A percentile compares a stretch with the other conserved stretches of the same genome.
Conservation (phyloP, 768 basidiomycete genomes). For the Lactifluus hygrophoroides region DNA sequence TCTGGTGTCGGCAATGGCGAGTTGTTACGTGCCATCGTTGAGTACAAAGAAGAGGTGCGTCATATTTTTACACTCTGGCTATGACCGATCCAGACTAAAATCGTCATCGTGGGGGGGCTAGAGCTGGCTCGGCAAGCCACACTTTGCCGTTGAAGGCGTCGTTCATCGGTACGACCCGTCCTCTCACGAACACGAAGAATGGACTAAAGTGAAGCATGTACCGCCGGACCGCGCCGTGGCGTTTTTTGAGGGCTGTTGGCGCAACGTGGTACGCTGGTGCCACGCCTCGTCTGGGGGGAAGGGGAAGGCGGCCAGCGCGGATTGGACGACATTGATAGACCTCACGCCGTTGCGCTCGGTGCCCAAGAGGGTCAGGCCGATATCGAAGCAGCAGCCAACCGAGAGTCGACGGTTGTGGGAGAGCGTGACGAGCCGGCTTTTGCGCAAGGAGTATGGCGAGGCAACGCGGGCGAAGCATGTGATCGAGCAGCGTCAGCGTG, state of each 20-base stretch:
- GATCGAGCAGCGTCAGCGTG: constrained; percentile 92
- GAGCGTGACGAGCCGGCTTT: constrained; percentile 60
- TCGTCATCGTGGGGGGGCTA: constrained; percentile 21
- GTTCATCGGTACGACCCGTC: constrained; percentile 73
- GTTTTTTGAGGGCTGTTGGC: constrained; percentile 84
- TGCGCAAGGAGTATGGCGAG: constrained; percentile 81
- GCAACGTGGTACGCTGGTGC: constrained; percentile 73
- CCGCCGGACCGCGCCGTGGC: constrained; percentile 71
- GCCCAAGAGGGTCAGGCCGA: constrained; percentile 78
- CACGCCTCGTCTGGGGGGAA: constrained; percentile 27
- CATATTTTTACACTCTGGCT: not conserved
- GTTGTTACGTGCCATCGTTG: constrained; percentile 72
- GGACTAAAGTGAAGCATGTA: constrained; percentile 87
- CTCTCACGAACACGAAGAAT: constrained; percentile 52
- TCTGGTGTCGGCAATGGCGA: constrained; percentile 35
- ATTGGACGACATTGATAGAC: constrained; percentile 67
- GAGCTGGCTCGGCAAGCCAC: constrained; percentile 88
- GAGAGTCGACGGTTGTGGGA: constrained; percentile 91
- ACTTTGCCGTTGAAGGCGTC: constrained; percentile 81
- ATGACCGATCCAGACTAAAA: not conserved
- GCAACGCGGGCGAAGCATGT: constrained; percentile 86
- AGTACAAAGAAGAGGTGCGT: constrained; percentile 92
- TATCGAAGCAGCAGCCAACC: constrained; percentile 65
- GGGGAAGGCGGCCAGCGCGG: constrained; percentile 25
- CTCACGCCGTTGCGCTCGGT: constrained; percentile 58